Evolutionary conservation across 495 filamentous ascomycete genomes (phyloP), one percentile per base, ranked within the genome.

Genomic region (Hypoxylon perforatum): DNA sequence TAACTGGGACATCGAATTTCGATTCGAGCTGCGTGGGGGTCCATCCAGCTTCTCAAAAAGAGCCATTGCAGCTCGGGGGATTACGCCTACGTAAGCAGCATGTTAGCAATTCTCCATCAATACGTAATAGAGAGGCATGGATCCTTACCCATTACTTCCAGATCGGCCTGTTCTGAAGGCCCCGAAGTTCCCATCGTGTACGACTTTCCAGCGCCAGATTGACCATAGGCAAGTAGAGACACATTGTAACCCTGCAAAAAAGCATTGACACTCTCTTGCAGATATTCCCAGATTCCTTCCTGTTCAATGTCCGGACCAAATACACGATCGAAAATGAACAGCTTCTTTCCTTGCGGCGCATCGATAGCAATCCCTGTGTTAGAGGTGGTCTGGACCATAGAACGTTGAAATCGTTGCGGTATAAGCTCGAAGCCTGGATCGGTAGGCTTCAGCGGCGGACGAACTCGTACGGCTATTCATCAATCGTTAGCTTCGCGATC

Each of bases 191-290:
- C 95, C 95, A 99, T 99, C 0, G 95, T 99, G 75, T 97, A 98
- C 1, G 95, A 99, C 79, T 99, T 99, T 70, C 95, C 95, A n/a
- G 95, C 93, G 36, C 95, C 95, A n/a, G 95, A 99, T 81, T 99
- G 95, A 68, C 95, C 95, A 70, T 99, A 99, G 39, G 95, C 95
- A 63, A 99, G 84, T 47, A 99, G 87, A 11, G 95, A 99, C 68
- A 99, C 95, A 89, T 99, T 99, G 84, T 97, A 99, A 38, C 95
- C 95, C 75, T 97, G 92, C 7, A 96, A 76, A 76, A 99, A 99
- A 1, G 93, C 93, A 75, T 83, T 86, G 57, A 97, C 90, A 73
- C 93, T 96, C 63, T 98, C 96, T 67, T 85, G 86, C 33, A 99
- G 80, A 70, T 99, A 99, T 19, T 96, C 92, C 93, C 94, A 99